These are phyloP conservation scores for Suillus brevipes DNA, from an alignment of 768 basidiomycete genomes.

Conservation along the genomic window DNA sequence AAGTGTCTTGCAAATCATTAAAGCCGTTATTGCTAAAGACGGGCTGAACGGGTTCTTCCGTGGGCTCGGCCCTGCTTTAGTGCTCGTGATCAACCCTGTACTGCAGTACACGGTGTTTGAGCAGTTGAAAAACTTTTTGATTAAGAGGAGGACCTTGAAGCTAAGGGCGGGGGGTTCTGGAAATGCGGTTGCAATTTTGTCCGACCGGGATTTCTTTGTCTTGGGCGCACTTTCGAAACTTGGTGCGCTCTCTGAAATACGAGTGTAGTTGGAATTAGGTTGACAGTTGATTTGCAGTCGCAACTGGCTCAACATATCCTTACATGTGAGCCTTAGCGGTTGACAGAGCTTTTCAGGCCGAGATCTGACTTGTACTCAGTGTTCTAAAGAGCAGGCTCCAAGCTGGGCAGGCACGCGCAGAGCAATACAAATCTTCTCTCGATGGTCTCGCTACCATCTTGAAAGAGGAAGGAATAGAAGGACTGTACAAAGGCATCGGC, in stretches of 20 bases:
- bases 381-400: constrained; percentile 81
- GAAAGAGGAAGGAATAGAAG: constrained; percentile 74
- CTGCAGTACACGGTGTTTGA: constrained; percentile 94
- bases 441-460: constrained; percentile 80
- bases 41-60: constrained; percentile 85
- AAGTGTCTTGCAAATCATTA: constrained; percentile 70
- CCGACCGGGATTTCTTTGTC: constrained; percentile 90
- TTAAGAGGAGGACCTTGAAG: constrained; percentile 59
- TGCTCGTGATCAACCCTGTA: constrained; percentile 93
- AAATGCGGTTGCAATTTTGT: constrained; percentile 51
- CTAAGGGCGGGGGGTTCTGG: constrained; percentile 48
- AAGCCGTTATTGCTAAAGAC: constrained; percentile 67
- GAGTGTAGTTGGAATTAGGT: neutral
- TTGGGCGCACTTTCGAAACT: constrained; percentile 95
- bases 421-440: constrained; percentile 72
- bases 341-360: neutral
- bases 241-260: constrained; percentile 40
- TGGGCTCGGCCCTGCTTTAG: constrained; percentile 90
- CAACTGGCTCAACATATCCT: constrained; percentile 66
- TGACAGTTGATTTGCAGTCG: constrained; percentile 35
- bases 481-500: constrained; percentile 83
- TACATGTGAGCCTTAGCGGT: constrained; percentile 52
- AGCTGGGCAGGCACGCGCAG: constrained; percentile 66
- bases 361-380: constrained; percentile 24
- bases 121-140: constrained; percentile 84